Percentiles rank a stretch among this genome's conserved stretches.
Conservation (phyloP, 805 yeast genomes). For the Barnettozyma californica region DNA sequence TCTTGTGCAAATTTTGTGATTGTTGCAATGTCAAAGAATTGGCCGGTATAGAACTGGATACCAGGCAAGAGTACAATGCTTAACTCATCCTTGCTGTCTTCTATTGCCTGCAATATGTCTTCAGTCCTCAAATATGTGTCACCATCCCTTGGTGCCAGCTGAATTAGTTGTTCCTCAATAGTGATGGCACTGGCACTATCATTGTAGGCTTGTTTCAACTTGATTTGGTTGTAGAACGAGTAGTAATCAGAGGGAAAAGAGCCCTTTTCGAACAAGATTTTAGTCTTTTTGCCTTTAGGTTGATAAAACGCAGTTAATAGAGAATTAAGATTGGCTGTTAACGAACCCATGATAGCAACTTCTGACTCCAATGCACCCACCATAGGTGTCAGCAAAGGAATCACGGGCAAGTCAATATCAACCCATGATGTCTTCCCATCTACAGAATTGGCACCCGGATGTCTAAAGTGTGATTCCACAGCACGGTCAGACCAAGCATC, state of each 20-base stretch:
- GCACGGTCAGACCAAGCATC: conserved; percentile 79
- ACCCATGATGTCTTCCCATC: conserved; percentile 66
- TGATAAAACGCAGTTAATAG: conserved; percentile 68
- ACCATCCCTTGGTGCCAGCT: conserved; percentile 54
- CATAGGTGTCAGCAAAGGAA: conserved; percentile 61
- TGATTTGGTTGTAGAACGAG: conserved; percentile 71
- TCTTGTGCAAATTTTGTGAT: conserved; percentile 62
- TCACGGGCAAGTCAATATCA: conserved; percentile 72
- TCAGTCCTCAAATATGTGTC: conserved; percentile 55
- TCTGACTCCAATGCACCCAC: conserved; percentile 76
- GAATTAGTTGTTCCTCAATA: conserved; percentile 51
- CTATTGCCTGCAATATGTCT: conserved; percentile 54
- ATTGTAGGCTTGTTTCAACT: conserved; percentile 46
- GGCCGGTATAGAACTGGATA: conserved; percentile 90
- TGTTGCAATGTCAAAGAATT: conserved; percentile 65
- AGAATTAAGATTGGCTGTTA: conserved; percentile 78
- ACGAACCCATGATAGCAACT: conserved; percentile 82
- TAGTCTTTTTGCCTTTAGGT: conserved; percentile 53
- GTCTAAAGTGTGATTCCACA: conserved; percentile 81
- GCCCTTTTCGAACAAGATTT: conserved; percentile 77
- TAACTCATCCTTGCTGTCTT: conserved; percentile 49
- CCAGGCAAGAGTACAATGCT: conserved; percentile 83
- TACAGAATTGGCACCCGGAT: conserved; percentile 37
- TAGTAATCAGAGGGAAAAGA: conserved; percentile 93
- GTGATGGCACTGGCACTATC: conserved; percentile 30